These are phyloP conservation scores for Acer yangbiense DNA, from an alignment of 345 rosid species.

Conservation along the genomic window DNA sequence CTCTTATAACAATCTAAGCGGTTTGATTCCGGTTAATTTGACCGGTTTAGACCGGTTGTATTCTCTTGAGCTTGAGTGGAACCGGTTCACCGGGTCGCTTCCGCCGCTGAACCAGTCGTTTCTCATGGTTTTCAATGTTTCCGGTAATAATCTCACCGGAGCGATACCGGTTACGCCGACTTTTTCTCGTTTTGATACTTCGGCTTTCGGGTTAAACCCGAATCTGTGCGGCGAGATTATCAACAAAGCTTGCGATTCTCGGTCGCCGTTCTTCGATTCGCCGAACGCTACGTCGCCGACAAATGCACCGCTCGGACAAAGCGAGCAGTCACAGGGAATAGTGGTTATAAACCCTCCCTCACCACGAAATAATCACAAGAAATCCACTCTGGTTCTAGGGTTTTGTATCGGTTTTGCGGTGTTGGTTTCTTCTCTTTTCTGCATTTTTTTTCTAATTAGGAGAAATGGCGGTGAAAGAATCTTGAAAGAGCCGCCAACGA, in stretches of 20 bases:
- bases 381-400: slow-evolving; percentile 44
- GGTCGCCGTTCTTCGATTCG: slow-evolving; percentile 66
- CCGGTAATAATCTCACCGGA: slow-evolving; percentile 79
- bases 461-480: slow-evolving; percentile 27
- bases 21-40: slow-evolving; percentile 58
- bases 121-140: slow-evolving; percentile 58
- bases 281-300: slow-evolving; percentile 40
- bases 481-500: slow-evolving; percentile 15
- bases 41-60: slow-evolving; percentile 52
- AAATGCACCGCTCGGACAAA: slow-evolving; percentile 59
- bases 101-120: slow-evolving; percentile 76
- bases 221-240: slow-evolving; percentile 81
- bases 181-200: slow-evolving; percentile 54
- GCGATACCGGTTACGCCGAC: slow-evolving; percentile 65
- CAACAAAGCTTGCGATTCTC: slow-evolving; percentile 55
- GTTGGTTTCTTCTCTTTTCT: slow-evolving; percentile 43
- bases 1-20: slow-evolving; percentile 52
- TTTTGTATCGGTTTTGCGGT: slow-evolving; percentile 51
- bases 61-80: slow-evolving; percentile 63
- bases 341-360: slow-evolving; percentile 44
- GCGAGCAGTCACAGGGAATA: slow-evolving; percentile 52
- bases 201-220: slow-evolving; percentile 67
- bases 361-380: slow-evolving; percentile 38
- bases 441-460: slow-evolving; percentile 41
- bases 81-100: slow-evolving; percentile 64